Evolutionary conservation across 2,329 filamentous ascomycete genomes (phyloP).

Genomic region (Aspergillus sp.): DNA sequence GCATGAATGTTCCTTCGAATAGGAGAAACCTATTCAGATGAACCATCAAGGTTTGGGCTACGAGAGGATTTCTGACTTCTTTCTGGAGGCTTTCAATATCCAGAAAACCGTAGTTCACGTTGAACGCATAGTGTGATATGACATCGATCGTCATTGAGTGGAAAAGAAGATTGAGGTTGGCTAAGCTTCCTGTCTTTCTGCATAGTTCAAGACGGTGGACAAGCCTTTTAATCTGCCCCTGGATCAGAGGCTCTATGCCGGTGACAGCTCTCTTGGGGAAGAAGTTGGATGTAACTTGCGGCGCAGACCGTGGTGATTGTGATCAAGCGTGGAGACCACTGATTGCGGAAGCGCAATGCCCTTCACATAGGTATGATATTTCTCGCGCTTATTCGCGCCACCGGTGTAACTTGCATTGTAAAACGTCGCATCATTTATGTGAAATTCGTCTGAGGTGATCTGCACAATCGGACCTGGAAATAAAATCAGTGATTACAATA

Average conservation of each 20-base stretch:
- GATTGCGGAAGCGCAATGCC: conserved; percentile 14
- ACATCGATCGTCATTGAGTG: neutral
- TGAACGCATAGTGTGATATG: conserved; percentile 2
- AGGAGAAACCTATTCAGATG: neutral
- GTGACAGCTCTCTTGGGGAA: neutral
- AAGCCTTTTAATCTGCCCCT: neutral
- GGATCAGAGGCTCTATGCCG: neutral
- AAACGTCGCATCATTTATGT: conserved; percentile 31
- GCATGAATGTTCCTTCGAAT: neutral
- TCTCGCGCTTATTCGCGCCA: conserved; percentile 1
- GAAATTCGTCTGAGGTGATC: conserved; percentile 34
- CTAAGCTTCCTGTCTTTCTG: neutral
- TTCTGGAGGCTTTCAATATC: neutral
- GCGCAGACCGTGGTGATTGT: conserved; percentile 38
- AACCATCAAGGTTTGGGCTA: neutral
- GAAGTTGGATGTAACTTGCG: conserved; percentile 1
- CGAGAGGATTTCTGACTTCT: neutral
- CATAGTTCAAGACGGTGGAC: neutral
- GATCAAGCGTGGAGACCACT: conserved; percentile 32
- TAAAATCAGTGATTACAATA: neutral
- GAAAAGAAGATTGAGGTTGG: conserved; percentile 1
- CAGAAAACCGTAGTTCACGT: neutral
- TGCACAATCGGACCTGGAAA: conserved; percentile 20
- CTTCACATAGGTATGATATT: conserved; percentile 2
- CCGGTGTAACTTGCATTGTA: conserved; percentile 30